A percentile compares a stretch with the other conserved stretches of the same genome.
These are phyloP conservation scores for Brassica juncea DNA, from an alignment of 345 rosid genomes.

Conservation along the genomic window DNA sequence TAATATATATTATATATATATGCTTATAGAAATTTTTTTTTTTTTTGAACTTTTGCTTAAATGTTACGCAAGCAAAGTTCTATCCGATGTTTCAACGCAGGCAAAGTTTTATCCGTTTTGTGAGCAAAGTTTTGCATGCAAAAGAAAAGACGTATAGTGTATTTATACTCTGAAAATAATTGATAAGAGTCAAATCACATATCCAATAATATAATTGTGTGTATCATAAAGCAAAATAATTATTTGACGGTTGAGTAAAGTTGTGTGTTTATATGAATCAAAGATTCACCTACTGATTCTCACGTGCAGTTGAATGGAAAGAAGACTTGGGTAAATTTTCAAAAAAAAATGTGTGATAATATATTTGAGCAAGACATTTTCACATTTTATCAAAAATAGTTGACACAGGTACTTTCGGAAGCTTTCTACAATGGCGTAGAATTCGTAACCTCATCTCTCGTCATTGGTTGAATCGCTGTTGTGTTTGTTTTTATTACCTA, in stretches of 20 bases:
- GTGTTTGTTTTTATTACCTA: background rate
- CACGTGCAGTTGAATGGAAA: slow-evolving; percentile 19
- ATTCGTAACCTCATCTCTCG: background rate
- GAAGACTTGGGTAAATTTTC: background rate
- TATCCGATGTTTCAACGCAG: background rate
- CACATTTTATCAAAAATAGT: slow-evolving; percentile 8
- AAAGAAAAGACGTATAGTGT: background rate
- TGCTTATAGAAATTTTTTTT: background rate
- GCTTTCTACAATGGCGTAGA: slow-evolving; percentile 23
- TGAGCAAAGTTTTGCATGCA: slow-evolving; percentile 16
- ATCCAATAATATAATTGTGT: background rate
- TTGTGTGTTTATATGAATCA: background rate
- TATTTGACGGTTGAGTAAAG: slow-evolving; percentile 7
- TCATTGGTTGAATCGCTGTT: slow-evolving; percentile 15
- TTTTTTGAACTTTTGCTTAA: too few species aligned
- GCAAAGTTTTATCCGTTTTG: background rate
- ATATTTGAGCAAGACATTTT: background rate
- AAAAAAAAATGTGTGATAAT: background rate
- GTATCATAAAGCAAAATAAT: background rate
- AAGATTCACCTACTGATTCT: slow-evolving; percentile 24
- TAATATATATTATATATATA: too few species aligned
- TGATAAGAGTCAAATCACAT: slow-evolving; percentile 27
- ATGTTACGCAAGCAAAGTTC: too few species aligned
- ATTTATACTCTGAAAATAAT: background rate
- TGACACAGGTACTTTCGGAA: slow-evolving; percentile 14